Evolutionary conservation across 495 filamentous ascomycete genomes (phyloP), one percentile per base, ranked within the genome.

Genomic region (Talaromyces liani): DNA sequence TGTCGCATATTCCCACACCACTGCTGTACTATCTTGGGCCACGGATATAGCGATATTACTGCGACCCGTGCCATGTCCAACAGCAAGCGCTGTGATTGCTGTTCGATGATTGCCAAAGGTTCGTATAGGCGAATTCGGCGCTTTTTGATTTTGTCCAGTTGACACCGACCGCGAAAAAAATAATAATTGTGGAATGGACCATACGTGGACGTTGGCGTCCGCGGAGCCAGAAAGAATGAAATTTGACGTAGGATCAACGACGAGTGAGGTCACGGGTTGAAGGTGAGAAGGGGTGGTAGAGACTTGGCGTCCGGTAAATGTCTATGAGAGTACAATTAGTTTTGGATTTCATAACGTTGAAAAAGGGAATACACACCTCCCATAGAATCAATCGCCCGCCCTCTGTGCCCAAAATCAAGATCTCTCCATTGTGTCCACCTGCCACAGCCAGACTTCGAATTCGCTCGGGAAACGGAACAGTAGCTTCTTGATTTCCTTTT

Each of bases 121-220:
- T 31, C 85, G 85, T 36, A 87, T 75, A 63, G 79, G 85, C 66
- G 68, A 85, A 68, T 76, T 87, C 70, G 72, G 70, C 18, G 68
- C 67, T 68, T 78, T 75, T 58, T 71, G 73, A 64, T 75, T 66
- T 14, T 71, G 70, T 62, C 73, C 63, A 47, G 67, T 63, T 31
- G 73, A 64, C 14, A 61, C 58, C 65, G 77, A 67, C 61, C 77
- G 75, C 3, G 84, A 77, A 69, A 88, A 88, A 4, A 86, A 88
- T 7, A 97, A 79, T 8, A 98, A 80, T 36, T 81, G 77, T 2
- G 86, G 78, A 20, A 97, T 68, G 6, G 91, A 91, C 94, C 94
- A 98, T 61, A 97, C 85, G 73, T 95, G 88, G 58, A 97, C 82
- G 68, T 88, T 92, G 14, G 93, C 91, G 72, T 98, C 94, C 64